Base-by-base conservation (phyloP, 139 green algal species). In the Volvox africanus region DNA sequence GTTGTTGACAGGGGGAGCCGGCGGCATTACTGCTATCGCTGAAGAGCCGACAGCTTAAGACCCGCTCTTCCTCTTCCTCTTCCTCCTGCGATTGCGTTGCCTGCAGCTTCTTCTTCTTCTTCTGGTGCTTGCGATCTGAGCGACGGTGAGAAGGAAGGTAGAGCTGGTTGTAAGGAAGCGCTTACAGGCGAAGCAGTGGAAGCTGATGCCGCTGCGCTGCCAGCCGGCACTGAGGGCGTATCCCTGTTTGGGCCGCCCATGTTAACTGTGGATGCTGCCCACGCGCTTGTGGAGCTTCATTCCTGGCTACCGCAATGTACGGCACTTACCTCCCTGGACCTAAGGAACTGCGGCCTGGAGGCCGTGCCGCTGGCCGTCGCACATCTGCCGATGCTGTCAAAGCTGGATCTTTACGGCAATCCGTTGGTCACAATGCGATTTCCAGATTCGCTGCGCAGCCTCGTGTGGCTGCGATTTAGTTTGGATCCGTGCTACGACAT, bases 401-500 rank as follows among this genome's bases (percentile, higher is more conserved):
- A 71, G 0, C 36, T 89, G 69, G 85, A 89, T 75, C 28, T 89
- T 37, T 35, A 88, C 26, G 85, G 85, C 44, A 89, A 89, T 61
- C 85, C 85, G 37, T 50, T 89, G 17, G 69, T 32, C 2, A 61
- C 26, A 1, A 79, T 89, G 85, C 85, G 85, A n/a, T 6, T 80
- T 33, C 67, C 83, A 65, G 83, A 36, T 1, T 35, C 83, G 35
- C 21, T 88, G 33, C 28, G 20, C 19, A 3, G 22, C 5, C 85
- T 89, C n/a, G 35, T n/a, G 20, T 82, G 85, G 85, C 67, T 89
- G 69, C 26, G 85, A 17, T 32, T 82, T 36, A 82, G 69, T 50
- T 28, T 82, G 37, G 85, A 89, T 37, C 69, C 85, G 6, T 82
- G 37, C 37, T 89, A 82, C 28, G 85, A 89, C 17, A 24, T 89